Evolutionary conservation across 2,329 filamentous ascomycete species (phyloP), one percentile per base, ranked within the genome.

Genomic region (Aschersonia sp.): DNA sequence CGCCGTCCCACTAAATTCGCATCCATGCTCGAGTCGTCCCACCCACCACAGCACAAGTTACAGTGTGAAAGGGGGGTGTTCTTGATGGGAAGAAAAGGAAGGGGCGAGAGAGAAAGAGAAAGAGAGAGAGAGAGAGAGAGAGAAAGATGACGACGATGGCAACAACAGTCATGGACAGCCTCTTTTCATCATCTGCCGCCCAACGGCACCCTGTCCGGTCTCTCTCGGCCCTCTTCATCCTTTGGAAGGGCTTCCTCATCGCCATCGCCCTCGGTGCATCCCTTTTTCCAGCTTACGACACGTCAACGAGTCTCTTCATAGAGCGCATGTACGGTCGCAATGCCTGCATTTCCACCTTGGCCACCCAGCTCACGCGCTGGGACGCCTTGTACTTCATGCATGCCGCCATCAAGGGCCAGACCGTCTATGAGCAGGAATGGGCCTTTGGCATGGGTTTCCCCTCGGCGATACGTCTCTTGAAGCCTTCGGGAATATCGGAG

Each of bases 341-440:
- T 45, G 48, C 68, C 10, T 58, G 65, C 44, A 64, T 77, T 32
- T 56, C 73, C 32, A 54, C 68, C 9, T 55, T 83, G 2, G 62
- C 70, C 22, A 64, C 72, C 35, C 77, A 77, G 42, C 67, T 92
- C 49, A 79, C 80, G 6, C 74, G 84, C 61, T 94, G 87, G 87
- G 87, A 94, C 61, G 83, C 81, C 32, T 70, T 94, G 54, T 92
- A 90, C 62, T 90, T 82, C 57, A 67, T 81, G 49, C 73, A 79
- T 53, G 62, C 70, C 43, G 76, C 84, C 5, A 70, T 70, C 41
- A 69, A 75, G 9, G 84, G 83, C 35, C 81, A 87, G 8, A 8
- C 8, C 55, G 48, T 81, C 9, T 84, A 79, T 60, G 87, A 94
- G 66, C 87, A 92, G 65, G 84, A 90, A 63, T 92, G 85, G 85